These are phyloP conservation scores for Camellia granthamiana DNA, from an alignment of 148 eudicot species.

Conservation along the genomic window DNA sequence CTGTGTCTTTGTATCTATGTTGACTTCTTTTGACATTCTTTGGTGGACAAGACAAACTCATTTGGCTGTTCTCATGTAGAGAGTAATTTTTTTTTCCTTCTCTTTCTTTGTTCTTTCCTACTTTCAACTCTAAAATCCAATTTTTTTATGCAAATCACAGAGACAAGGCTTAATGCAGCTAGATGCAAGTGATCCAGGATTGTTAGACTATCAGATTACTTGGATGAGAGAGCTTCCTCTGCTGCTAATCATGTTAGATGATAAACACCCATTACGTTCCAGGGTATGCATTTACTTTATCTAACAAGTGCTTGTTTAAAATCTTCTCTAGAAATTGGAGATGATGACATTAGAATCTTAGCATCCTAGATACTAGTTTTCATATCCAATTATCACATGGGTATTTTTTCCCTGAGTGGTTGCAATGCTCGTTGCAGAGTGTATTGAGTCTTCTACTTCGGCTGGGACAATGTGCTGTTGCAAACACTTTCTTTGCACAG, in stretches of 20 bases:
- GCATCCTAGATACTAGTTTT: not conserved
- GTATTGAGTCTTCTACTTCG: conserved; percentile 67
- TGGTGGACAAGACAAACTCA: not conserved
- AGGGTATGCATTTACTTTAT: conserved; percentile 41
- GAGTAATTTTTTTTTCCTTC: not conserved
- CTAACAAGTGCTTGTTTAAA: not conserved
- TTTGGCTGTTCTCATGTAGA: not conserved
- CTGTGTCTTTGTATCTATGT: not conserved
- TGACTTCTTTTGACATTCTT: not conserved
- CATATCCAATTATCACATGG: not conserved
- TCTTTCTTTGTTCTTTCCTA: not conserved
- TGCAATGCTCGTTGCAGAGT: conserved; percentile 43
- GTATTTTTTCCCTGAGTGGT: conserved; percentile 1
- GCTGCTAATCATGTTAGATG: conserved; percentile 58
- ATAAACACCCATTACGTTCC: conserved; percentile 47
- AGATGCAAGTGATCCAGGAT: conserved; percentile 41
- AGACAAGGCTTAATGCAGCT: conserved; percentile 39
- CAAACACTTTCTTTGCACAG: conserved; percentile 39
- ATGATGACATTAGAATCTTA: not conserved
- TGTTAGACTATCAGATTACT: conserved; percentile 43
- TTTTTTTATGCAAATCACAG: conserved; percentile 31
- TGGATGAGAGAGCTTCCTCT: conserved; percentile 74
- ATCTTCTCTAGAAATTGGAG: conserved; percentile 2
- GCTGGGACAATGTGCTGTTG: conserved; percentile 58
- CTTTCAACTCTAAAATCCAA: not conserved